These are phyloP conservation scores for Ilex paraguariensis DNA, from an alignment of 305 asterid species.

Conservation along the genomic window DNA sequence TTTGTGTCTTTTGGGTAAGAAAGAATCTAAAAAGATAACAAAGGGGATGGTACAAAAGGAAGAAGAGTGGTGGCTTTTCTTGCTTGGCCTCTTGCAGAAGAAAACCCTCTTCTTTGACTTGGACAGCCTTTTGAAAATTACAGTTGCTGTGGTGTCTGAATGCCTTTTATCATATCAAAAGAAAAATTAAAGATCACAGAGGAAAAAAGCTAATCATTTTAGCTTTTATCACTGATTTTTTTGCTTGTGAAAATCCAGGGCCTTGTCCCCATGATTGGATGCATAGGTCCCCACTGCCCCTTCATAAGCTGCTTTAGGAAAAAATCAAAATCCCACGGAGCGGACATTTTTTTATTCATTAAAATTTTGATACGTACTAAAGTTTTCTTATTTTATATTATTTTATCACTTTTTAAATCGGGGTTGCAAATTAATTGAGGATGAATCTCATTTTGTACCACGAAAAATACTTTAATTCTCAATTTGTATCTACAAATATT, in stretches of 20 bases:
- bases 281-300: slow-evolving; percentile 38
- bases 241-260: slow-evolving; percentile 27
- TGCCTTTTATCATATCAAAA: slow-evolving; percentile 12
- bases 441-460: too few relatives aligned
- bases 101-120: slow-evolving; percentile 11
- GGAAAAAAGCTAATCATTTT: slow-evolving; percentile 15
- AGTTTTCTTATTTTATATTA: too few relatives aligned
- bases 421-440: too few relatives aligned
- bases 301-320: too few relatives aligned
- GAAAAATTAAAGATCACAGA: slow-evolving; percentile 14
- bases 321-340: too few relatives aligned
- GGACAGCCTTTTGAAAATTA: slow-evolving; percentile 19
- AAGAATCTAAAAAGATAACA: slow-evolving; percentile 14
- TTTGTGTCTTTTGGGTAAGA: background rate
- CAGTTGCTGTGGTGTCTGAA: slow-evolving; percentile 12
- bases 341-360: too few relatives aligned
- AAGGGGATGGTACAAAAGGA: slow-evolving; percentile 12
- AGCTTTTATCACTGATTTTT: slow-evolving; percentile 18
- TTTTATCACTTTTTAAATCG: too few relatives aligned
- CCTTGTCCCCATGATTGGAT: slow-evolving; percentile 46
- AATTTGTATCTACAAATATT: too few relatives aligned
- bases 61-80: slow-evolving; percentile 27
- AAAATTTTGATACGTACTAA: too few relatives aligned
- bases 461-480: too few relatives aligned
- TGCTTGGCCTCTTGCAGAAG: slow-evolving; percentile 40